Evolutionary conservation across 2,329 filamentous ascomycete genomes (phyloP).

Genomic region (Sarocladium brachiariae): DNA sequence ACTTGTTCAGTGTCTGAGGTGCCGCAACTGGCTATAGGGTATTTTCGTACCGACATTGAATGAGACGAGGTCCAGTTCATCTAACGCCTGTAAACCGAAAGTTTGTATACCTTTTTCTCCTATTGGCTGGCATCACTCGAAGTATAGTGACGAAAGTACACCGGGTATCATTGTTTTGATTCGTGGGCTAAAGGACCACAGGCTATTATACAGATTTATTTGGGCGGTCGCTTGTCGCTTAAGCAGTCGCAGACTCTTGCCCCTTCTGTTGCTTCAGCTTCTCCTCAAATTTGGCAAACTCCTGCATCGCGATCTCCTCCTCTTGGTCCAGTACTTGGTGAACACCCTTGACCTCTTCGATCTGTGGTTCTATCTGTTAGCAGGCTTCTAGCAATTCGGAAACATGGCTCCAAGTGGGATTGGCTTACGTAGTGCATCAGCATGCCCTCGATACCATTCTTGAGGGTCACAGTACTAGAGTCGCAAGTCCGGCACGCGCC

Average conservation of each 20-base stretch:
- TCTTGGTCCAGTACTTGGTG: constrained; percentile 86
- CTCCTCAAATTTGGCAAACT: constrained; percentile 94
- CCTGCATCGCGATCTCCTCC: constrained; percentile 77
- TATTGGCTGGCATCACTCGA: too few relatives aligned
- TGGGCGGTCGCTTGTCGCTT: background rate
- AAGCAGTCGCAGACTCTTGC: constrained; percentile 6
- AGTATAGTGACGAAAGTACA: too few relatives aligned
- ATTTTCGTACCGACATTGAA: too few relatives aligned
- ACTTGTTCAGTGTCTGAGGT: too few relatives aligned
- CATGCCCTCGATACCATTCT: constrained; percentile 98
- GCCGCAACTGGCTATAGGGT: too few relatives aligned
- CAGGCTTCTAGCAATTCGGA: background rate
- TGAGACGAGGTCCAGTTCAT: too few relatives aligned
- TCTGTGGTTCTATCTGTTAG: constrained; percentile 47
- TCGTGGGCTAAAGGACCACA: background rate
- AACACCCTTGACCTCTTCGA: constrained; percentile 91
- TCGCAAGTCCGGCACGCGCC: constrained; percentile 95
- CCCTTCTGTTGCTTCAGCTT: constrained; percentile 55
- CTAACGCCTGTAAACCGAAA: too few relatives aligned
- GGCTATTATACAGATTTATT: constrained; percentile 2
- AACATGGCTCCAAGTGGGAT: background rate
- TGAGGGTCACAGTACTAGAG: constrained; percentile 91
- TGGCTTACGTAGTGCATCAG: constrained; percentile 83
- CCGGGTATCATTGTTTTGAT: constrained; percentile 13
- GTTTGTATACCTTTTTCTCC: too few relatives aligned